Percentiles rank a stretch among this genome's conserved stretches.
Conservation (phyloP, 2,329 filamentous ascomycete genomes). For the Aspergillus sp. region DNA sequence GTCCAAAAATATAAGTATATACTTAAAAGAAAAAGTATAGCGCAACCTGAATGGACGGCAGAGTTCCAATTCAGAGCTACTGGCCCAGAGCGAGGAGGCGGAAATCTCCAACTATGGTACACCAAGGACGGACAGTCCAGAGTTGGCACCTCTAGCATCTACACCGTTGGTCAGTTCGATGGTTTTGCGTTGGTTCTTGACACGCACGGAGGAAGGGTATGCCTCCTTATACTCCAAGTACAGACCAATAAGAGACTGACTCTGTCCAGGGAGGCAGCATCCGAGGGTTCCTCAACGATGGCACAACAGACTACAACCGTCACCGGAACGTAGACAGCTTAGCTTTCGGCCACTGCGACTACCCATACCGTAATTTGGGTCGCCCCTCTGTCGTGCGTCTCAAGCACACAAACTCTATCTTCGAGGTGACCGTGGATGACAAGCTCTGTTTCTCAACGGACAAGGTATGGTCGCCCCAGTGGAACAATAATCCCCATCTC, state of each 20-base stretch:
- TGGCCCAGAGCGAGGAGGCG: conserved; percentile 75
- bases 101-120: conserved; percentile 93
- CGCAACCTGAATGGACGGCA: conserved; percentile 64
- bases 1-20: background rate
- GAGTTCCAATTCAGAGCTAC: conserved; percentile 83
- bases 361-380: conserved; percentile 85
- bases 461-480: conserved; percentile 39
- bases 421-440: conserved; percentile 76
- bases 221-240: conserved; percentile 5
- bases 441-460: conserved; percentile 74
- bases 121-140: conserved; percentile 59
- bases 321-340: conserved; percentile 73
- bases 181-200: conserved; percentile 85
- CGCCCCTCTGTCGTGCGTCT: conserved; percentile 73
- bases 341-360: conserved; percentile 88
- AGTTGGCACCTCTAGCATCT: conserved; percentile 69
- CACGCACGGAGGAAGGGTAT: conserved; percentile 63
- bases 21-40: conserved; percentile 25
- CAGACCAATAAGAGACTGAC: conserved; percentile 4
- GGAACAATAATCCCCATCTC: background rate
- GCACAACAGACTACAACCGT: conserved; percentile 67
- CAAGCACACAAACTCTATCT: conserved; percentile 55
- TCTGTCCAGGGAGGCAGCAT: conserved; percentile 61
- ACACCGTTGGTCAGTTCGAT: conserved; percentile 78
- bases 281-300: conserved; percentile 91